These are phyloP conservation scores for Stephanodiscus triporus DNA, from an alignment of 108 stramenopile species.

Conservation along the genomic window DNA sequence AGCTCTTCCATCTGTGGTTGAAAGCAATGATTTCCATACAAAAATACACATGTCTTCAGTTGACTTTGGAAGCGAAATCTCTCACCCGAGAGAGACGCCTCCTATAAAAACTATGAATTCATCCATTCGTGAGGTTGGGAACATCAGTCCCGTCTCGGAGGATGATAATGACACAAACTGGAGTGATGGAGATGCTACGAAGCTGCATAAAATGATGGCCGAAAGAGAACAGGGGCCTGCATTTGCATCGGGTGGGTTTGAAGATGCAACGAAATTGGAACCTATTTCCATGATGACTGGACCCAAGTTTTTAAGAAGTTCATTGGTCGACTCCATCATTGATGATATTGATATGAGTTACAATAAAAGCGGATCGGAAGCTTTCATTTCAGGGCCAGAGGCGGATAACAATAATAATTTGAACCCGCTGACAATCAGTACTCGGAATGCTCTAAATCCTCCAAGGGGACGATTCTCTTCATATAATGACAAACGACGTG, in stretches of 20 bases:
- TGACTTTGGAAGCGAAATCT: background rate
- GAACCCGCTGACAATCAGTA: background rate
- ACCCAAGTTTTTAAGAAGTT: background rate
- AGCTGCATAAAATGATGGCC: conserved; percentile 16
- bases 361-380: background rate
- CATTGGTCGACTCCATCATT: conserved; percentile 4
- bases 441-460: background rate
- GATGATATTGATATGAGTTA: background rate
- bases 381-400: background rate
- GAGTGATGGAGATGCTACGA: conserved; percentile 29
- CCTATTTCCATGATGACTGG: background rate
- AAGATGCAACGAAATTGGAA: conserved; percentile 8
- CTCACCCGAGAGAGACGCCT: conserved; percentile 3
- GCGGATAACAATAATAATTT: conserved; percentile 11
- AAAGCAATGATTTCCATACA: background rate
- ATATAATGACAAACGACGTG: background rate
- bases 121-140: background rate
- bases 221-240: conserved; percentile 6
- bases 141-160: background rate
- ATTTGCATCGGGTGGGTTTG: conserved; percentile 21
- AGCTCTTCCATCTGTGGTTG: background rate
- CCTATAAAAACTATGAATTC: conserved; percentile 5
- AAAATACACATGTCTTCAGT: background rate
- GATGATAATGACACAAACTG: conserved; percentile 23
- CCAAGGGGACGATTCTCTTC: conserved; percentile 3